Conservation (phyloP, 768 basidiomycete genomes). For the Lactarius deliciosus region DNA sequence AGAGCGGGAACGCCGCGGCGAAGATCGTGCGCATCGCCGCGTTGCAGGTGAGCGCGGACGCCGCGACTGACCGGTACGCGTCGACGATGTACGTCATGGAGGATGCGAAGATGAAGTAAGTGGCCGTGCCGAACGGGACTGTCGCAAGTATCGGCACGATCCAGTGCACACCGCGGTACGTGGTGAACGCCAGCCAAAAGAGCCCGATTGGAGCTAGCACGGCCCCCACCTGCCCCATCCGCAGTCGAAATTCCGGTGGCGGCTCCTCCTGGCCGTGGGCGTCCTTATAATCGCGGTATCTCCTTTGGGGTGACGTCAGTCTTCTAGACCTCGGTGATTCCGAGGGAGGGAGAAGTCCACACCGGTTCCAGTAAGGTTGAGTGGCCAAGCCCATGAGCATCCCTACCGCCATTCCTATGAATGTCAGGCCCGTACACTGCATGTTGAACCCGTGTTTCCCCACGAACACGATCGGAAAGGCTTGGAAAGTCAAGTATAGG, state of each 20-base stretch:
- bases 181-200: constrained; percentile 58
- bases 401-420: constrained; percentile 52
- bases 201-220: constrained; percentile 60
- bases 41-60: constrained; percentile 70
- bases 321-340: background rate
- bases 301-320: constrained; percentile 33
- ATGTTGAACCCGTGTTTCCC: constrained; percentile 51
- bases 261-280: constrained; percentile 47
- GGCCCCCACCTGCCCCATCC: constrained; percentile 66
- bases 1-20: constrained; percentile 44
- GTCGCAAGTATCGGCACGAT: constrained; percentile 47
- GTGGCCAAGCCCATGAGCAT: constrained; percentile 42
- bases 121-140: constrained; percentile 52
- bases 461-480: constrained; percentile 52
- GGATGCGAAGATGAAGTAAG: constrained; percentile 64
- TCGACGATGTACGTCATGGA: constrained; percentile 61
- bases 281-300: constrained; percentile 39
- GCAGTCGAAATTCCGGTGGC: constrained; percentile 64
- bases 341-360: background rate
- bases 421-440: constrained; percentile 50
- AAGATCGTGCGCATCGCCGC: constrained; percentile 43
- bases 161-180: constrained; percentile 48
- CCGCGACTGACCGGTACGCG: constrained; percentile 50
- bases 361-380: constrained; percentile 49
- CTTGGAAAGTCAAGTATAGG: constrained; percentile 56